Evolutionary conservation across 345 rosid species (phyloP).

Genomic region (Bruguiera gymnorhiza): DNA sequence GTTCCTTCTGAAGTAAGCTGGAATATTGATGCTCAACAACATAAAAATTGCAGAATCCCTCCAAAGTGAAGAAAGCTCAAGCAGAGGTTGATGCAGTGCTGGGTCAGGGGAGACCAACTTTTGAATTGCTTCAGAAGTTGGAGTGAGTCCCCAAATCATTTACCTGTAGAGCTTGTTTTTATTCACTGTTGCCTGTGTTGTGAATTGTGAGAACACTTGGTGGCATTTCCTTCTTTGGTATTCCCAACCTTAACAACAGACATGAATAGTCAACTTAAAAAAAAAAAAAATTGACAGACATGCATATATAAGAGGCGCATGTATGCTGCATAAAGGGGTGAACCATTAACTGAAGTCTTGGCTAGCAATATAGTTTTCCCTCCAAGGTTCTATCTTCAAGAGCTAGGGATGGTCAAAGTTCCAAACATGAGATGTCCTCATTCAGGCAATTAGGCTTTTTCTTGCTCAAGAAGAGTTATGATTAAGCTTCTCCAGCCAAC

Average conservation of each 20-base stretch:
- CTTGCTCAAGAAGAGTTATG: neutral
- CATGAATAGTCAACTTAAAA: neutral
- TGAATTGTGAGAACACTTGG: neutral
- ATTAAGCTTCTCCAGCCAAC: neutral
- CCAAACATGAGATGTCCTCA: too few relatives aligned
- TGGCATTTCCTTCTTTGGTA: neutral
- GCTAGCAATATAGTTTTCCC: neutral
- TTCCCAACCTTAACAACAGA: neutral
- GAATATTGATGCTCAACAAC: constrained; percentile 7
- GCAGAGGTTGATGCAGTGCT: constrained; percentile 79
- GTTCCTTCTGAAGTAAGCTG: neutral
- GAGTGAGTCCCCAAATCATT: constrained; percentile 47
- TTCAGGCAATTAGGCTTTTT: too few relatives aligned
- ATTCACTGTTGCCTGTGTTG: constrained; percentile 2
- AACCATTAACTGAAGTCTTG: neutral
- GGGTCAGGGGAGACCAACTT: constrained; percentile 57
- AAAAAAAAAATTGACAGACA: neutral
- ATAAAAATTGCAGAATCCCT: constrained; percentile 53
- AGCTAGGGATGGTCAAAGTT: neutral
- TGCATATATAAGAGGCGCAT: neutral
- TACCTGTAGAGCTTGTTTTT: constrained; percentile 1
- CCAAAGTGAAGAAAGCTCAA: constrained; percentile 81
- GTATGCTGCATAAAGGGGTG: neutral
- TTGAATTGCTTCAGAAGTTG: constrained; percentile 65
- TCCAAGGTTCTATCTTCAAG: neutral